Conservation (phyloP, 1,139 yeast genomes). For the Candida tetrigidarum region DNA sequence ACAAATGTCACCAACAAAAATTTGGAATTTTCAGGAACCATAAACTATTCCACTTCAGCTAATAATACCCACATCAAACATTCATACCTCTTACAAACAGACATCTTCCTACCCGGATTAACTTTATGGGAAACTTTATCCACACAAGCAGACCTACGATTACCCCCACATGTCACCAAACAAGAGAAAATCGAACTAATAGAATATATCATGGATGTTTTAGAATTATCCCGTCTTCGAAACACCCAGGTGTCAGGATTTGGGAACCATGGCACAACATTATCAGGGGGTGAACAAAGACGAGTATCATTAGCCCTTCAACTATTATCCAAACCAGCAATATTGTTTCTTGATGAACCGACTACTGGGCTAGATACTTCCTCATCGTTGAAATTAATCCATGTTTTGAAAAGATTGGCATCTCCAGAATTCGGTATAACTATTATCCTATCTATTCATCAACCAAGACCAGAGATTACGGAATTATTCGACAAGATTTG, state of each 20-base stretch:
- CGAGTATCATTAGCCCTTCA: conserved; percentile 81
- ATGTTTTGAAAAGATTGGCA: conserved; percentile 59
- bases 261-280: conserved; percentile 41
- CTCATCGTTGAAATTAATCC: conserved; percentile 69
- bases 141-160: conserved; percentile 72
- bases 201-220: conserved; percentile 57
- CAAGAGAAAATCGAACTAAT: conserved; percentile 53
- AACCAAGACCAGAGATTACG: conserved; percentile 79
- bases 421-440: conserved; percentile 64
- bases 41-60: conserved; percentile 22
- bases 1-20: conserved; percentile 40
- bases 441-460: conserved; percentile 77
- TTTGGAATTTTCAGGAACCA: conserved; percentile 35
- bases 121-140: conserved; percentile 72
- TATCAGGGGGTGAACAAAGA: conserved; percentile 88
- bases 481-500: conserved; percentile 69
- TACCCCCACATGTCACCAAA: conserved; percentile 45
- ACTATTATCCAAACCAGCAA: conserved; percentile 72
- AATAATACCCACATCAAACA: conserved; percentile 34
- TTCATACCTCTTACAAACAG: conserved; percentile 82
- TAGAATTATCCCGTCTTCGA: conserved; percentile 65
- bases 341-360: conserved; percentile 84
- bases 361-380: conserved; percentile 88
- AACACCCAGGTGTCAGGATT: conserved; percentile 60
- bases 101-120: conserved; percentile 68